Evolutionary conservation across 2,329 filamentous ascomycete genomes (phyloP).

Genomic region (Fusarium aywerte): DNA sequence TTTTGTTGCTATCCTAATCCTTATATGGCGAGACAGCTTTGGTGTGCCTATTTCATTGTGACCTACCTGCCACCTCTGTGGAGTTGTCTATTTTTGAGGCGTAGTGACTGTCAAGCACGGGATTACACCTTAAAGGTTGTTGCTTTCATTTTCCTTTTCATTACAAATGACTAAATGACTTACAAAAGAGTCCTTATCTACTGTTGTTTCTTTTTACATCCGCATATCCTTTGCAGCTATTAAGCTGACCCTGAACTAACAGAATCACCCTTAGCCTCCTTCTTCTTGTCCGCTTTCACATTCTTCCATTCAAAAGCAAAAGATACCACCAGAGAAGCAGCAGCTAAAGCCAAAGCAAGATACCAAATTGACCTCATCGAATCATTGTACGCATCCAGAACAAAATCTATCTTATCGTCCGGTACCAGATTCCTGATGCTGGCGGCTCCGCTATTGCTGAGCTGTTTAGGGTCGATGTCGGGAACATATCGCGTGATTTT

Average conservation of each 20-base stretch:
- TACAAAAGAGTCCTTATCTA: background rate
- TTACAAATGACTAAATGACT: too few relatives aligned
- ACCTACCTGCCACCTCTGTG: too few relatives aligned
- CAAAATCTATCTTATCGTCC: background rate
- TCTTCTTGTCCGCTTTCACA: constrained; percentile 1
- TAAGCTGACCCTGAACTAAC: background rate
- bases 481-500: background rate
- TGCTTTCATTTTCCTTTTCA: too few relatives aligned
- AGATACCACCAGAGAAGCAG: background rate
- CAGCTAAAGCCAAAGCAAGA: constrained; percentile 4
- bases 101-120: too few relatives aligned
- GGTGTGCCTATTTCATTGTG: too few relatives aligned
- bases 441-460: constrained; percentile 12
- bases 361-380: constrained; percentile 24
- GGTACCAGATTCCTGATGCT: constrained; percentile 5
- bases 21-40: too few relatives aligned
- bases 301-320: constrained; percentile 25
- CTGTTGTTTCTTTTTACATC: too few relatives aligned
- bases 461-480: background rate
- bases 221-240: fast-evolving
- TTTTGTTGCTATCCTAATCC: too few relatives aligned
- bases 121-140: too few relatives aligned
- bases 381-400: constrained; percentile 17
- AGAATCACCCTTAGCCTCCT: background rate
- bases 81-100: too few relatives aligned